phyloP scores from a whole-genome alignment of 2,329 filamentous ascomycete species.

The Nigrospora osmanthi region DNA sequence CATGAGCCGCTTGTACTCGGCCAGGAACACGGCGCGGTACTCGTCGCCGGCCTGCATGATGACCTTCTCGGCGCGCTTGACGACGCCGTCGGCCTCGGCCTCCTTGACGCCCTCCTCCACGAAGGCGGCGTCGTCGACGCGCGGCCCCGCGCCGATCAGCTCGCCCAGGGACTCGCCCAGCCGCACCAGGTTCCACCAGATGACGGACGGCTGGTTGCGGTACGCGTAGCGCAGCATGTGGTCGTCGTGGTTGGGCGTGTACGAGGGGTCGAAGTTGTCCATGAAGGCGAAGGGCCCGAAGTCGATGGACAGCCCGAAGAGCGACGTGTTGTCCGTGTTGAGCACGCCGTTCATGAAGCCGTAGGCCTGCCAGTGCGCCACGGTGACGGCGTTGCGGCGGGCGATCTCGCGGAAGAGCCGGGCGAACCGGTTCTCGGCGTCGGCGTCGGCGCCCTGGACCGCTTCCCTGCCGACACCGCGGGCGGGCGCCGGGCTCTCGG shows the following conservation, averaged over 20 bases:
- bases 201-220: slow-evolving; percentile 87
- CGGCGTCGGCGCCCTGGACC: slow-evolving; percentile 58
- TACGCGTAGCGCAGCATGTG: slow-evolving; percentile 81
- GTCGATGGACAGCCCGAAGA: slow-evolving; percentile 83
- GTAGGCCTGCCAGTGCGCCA: slow-evolving; percentile 94
- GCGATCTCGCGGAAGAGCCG: slow-evolving; percentile 83
- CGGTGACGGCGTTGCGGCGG: slow-evolving; percentile 76
- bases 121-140: slow-evolving; percentile 66
- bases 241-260: slow-evolving; percentile 97
- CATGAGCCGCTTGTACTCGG: slow-evolving; percentile 88
- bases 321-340: slow-evolving; percentile 95
- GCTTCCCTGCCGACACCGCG: slow-evolving; percentile 47
- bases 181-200: slow-evolving; percentile 97
- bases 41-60: slow-evolving; percentile 79
- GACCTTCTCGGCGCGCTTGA: slow-evolving; percentile 73
- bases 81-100: slow-evolving; percentile 60
- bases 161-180: slow-evolving; percentile 86
- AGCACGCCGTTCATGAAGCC: slow-evolving; percentile 99
- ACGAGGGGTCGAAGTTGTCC: slow-evolving; percentile 89
- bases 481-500: slow-evolving; percentile 32
- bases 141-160: slow-evolving; percentile 68
- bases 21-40: slow-evolving; percentile 78
- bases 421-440: slow-evolving; percentile 78
- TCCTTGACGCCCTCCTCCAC: slow-evolving; percentile 62
- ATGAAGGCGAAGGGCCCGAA: slow-evolving; percentile 97